Evolutionary conservation across 2,329 filamentous ascomycete species (phyloP).

Genomic region (Penicillium italicum): DNA sequence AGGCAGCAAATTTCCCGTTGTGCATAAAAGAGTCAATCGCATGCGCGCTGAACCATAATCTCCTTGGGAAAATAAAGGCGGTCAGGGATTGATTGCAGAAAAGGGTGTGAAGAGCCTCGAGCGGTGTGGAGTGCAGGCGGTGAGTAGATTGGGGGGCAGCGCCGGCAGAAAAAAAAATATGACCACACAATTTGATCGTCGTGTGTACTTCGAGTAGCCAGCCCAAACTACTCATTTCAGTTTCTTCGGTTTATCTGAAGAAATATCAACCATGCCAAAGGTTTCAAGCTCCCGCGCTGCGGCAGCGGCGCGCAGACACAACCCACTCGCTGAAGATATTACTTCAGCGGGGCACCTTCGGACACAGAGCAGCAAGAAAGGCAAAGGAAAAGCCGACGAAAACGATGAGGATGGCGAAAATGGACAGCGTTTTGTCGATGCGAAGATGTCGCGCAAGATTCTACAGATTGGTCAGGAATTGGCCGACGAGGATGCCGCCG

Average conservation of each 20-base stretch:
- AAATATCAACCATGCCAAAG: conserved; percentile 67
- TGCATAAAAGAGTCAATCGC: neutral
- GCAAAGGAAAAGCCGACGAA: conserved; percentile 57
- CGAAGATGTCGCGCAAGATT: conserved; percentile 84
- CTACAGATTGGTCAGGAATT: conserved; percentile 85
- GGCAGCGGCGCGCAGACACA: conserved; percentile 67
- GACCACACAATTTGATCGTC: conserved; percentile 37
- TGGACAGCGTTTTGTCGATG: conserved; percentile 73
- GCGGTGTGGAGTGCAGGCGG: neutral
- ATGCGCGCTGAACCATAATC: neutral
- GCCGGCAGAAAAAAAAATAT: conserved; percentile 37
- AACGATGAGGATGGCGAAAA: conserved; percentile 56
- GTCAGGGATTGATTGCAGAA: conserved; percentile 6
- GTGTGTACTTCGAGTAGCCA: conserved; percentile 13
- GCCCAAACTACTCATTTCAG: neutral
- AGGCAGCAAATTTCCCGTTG: neutral
- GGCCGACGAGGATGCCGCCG: conserved; percentile 70
- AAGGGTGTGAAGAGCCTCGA: neutral
- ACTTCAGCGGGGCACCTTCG: conserved; percentile 66
- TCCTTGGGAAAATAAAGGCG: conserved; percentile 1
- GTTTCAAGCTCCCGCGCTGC: conserved; percentile 57
- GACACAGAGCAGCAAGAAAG: conserved; percentile 68
- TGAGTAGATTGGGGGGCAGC: conserved; percentile 16
- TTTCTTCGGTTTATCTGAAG: neutral
- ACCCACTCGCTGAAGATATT: conserved; percentile 87